A percentile compares a stretch with the other conserved stretches of the same genome.
phyloP scores from a whole-genome alignment of 2,329 filamentous ascomycete species.

The Neoscytalidium dimidiatum region DNA sequence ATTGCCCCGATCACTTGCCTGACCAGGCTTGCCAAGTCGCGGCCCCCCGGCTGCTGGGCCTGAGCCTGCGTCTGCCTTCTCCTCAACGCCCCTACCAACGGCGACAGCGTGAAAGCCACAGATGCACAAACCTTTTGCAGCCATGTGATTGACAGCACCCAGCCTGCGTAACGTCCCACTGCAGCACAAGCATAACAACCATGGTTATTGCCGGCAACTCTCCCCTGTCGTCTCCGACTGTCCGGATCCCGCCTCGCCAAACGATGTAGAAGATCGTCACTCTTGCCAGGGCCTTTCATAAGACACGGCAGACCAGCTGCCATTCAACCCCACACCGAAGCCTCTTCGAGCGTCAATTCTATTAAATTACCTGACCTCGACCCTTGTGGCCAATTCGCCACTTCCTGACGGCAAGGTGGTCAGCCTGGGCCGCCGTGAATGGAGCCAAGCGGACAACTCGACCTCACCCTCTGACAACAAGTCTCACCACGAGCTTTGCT shows the following conservation, averaged over 20 bases:
- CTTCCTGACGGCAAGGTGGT: neutral
- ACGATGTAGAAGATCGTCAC: too few relatives aligned
- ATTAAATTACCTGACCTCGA: neutral
- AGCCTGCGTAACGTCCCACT: neutral
- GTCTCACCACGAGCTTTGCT: neutral
- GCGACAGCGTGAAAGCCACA: neutral
- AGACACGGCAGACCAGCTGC: too few relatives aligned
- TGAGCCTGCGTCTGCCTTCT: too few relatives aligned
- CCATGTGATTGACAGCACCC: conserved; percentile 13
- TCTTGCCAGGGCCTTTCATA: too few relatives aligned
- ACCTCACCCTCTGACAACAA: neutral
- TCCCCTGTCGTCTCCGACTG: neutral
- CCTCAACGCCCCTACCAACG: neutral
- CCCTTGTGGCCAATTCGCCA: neutral
- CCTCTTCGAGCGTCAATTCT: too few relatives aligned
- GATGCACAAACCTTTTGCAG: neutral
- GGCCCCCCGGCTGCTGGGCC: neutral
- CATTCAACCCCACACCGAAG: too few relatives aligned
- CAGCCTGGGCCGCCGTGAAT: neutral
- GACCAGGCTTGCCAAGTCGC: neutral
- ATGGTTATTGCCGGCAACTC: neutral
- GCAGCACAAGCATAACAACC: neutral
- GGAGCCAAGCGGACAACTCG: neutral
- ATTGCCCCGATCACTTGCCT: conserved; percentile 2
- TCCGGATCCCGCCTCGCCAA: too few relatives aligned